Percentiles rank a stretch among this genome's conserved stretches.
Conservation (phyloP, 2,329 filamentous ascomycete genomes). For the Trichoderma breve region DNA sequence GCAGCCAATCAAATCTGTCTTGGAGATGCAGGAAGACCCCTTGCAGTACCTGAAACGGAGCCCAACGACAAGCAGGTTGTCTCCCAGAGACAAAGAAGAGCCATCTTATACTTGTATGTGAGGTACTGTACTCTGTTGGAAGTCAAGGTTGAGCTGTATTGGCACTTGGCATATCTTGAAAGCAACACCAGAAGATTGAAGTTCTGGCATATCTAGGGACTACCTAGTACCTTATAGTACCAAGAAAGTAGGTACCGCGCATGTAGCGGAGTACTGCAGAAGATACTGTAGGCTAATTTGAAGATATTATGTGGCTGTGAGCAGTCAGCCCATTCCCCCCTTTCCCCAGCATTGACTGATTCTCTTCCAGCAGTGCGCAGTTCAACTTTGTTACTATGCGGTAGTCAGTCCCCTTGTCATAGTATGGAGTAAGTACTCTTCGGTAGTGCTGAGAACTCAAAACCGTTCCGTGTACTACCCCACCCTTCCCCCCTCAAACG, state of each 20-base stretch:
- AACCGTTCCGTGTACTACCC: conserved; percentile 4
- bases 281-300: background rate
- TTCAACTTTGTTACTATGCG: background rate
- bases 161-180: background rate
- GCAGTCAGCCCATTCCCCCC: background rate
- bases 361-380: background rate
- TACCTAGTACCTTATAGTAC: background rate
- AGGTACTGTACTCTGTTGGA: background rate
- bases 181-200: background rate
- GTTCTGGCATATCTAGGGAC: background rate
- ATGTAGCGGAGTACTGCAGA: background rate
- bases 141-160: background rate
- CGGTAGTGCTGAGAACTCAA: background rate
- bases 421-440: background rate
- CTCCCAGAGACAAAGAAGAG: background rate
- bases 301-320: background rate
- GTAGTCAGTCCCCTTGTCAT: background rate
- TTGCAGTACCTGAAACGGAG: background rate
- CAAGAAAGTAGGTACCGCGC: background rate
- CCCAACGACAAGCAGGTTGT: background rate
- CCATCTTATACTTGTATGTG: background rate
- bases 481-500: background rate
- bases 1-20: background rate
- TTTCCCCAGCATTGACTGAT: background rate
- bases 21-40: background rate